A percentile compares a stretch with the other conserved stretches of the same genome.
phyloP scores from a whole-genome alignment of 1,284 basidiomycete species.

The Mycena sp. region DNA sequence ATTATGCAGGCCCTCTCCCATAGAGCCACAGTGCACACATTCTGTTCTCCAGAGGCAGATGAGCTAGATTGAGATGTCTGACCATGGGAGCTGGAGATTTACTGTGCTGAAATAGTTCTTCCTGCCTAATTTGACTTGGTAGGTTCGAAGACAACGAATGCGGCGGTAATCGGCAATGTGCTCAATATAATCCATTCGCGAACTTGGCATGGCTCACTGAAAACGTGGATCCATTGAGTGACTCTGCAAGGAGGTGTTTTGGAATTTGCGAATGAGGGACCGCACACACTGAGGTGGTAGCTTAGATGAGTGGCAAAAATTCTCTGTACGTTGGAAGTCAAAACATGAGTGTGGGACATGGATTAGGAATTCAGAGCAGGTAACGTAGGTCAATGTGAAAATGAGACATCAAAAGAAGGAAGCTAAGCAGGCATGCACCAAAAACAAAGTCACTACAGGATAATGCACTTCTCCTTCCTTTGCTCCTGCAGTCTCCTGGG shows the following conservation, averaged over 20 bases:
- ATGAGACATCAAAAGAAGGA: constrained; percentile 63
- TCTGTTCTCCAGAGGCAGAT: constrained; percentile 62
- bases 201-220: no score
- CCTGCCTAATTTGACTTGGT: constrained; percentile 58
- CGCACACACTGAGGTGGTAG: constrained; percentile 42
- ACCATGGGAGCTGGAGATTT: constrained; percentile 18
- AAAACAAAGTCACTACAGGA: constrained; percentile 77
- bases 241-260: no score
- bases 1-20: constrained; percentile 61
- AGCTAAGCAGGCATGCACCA: constrained; percentile 71
- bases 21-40: constrained; percentile 46
- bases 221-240: no score
- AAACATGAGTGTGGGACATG: constrained; percentile 32
- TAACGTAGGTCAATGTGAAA: constrained; percentile 78
- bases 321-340: constrained; percentile 13
- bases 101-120: constrained; percentile 75
- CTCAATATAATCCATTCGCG: no score
- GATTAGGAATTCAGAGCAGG: constrained; percentile 29
- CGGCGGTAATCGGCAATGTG: constrained; percentile 69
- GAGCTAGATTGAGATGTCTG: constrained; percentile 60
- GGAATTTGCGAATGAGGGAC: no score
- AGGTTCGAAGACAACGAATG: constrained; percentile 59
- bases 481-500: constrained; percentile 51
- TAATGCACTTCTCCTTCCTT: constrained; percentile 71
- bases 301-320: constrained; percentile 18